Evolutionary conservation across 225 moss, liverwort and hornwort species (phyloP).

Genomic region (Straminergon stramineum): DNA sequence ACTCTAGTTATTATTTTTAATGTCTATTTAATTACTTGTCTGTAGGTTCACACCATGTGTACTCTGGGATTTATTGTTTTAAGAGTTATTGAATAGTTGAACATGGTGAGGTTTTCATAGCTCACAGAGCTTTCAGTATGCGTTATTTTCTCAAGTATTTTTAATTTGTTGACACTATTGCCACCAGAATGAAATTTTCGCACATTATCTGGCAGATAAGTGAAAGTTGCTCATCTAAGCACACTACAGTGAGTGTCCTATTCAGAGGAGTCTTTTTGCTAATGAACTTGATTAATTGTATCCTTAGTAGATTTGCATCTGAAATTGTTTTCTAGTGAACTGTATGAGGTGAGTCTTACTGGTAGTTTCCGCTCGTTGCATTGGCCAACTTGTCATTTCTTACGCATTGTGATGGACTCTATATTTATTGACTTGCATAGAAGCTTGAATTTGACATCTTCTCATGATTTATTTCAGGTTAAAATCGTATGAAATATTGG

Average conservation of each 20-base stretch:
- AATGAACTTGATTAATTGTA: not conserved
- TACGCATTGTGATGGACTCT: not conserved
- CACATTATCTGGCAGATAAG: not conserved
- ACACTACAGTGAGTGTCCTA: not conserved
- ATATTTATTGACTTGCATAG: not conserved
- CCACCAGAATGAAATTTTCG: not conserved
- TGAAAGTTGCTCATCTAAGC: not conserved
- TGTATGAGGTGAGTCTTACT: not conserved
- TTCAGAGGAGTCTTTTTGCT: not conserved
- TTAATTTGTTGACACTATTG: not conserved
- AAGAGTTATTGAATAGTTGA: not conserved
- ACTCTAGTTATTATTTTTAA: not conserved
- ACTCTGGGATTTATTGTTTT: not conserved
- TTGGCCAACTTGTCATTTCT: not conserved
- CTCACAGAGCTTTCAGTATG: not conserved
- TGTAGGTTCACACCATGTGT: not conserved
- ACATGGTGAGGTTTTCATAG: not conserved
- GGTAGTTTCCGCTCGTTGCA: not conserved
- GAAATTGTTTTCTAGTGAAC: not conserved
- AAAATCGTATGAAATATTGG: slow-evolving; percentile 75
- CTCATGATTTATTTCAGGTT: slow-evolving; percentile 42
- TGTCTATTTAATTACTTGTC: not conserved
- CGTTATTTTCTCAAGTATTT: not conserved
- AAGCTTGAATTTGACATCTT: not conserved
- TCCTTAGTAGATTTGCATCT: not conserved